These are phyloP conservation scores for Mortierella sp. DNA, from an alignment of 371 early-diverging fungal species.

Conservation along the genomic window DNA sequence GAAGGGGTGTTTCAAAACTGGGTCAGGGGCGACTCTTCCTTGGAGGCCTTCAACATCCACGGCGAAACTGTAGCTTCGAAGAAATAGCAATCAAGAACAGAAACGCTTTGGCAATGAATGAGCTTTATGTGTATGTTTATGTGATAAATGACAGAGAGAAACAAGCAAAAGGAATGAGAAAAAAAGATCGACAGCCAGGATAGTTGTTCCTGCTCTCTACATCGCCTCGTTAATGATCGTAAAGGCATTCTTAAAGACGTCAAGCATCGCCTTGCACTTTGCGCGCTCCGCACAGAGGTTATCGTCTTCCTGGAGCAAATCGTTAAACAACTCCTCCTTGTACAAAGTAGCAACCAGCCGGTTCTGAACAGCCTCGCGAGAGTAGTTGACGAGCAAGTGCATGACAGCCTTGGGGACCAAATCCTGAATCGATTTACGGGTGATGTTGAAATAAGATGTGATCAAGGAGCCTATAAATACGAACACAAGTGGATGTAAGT, in stretches of 20 bases:
- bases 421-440: constrained; percentile 88
- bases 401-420: constrained; percentile 95
- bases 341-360: constrained; percentile 89
- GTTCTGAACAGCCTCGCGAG: constrained; percentile 85
- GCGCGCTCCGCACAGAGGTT: constrained; percentile 80
- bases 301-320: constrained; percentile 85
- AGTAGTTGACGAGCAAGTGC: constrained; percentile 85
- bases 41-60: constrained; percentile 55
- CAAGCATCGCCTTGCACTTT: constrained; percentile 82
- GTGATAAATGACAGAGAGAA: constrained; percentile 14
- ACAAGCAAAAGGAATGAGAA: constrained; percentile 6
- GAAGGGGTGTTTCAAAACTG: constrained; percentile 66
- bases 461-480: constrained; percentile 72
- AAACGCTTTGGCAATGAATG: constrained; percentile 9
- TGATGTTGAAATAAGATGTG: constrained; percentile 87
- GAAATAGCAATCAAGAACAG: not conserved
- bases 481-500: not conserved
- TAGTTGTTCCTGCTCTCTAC: constrained; percentile 51
- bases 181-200: not conserved
- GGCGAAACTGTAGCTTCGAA: constrained; percentile 6
- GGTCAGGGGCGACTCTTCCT: constrained; percentile 63
- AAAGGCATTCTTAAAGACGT: constrained; percentile 85
- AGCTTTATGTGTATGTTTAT: constrained; percentile 28
- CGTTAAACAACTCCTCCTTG: constrained; percentile 78
- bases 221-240: constrained; percentile 80